Percentiles rank a stretch among this genome's conserved stretches.
phyloP scores from a whole-genome alignment of 1,139 yeast species.

The Candida labiduridarum region DNA sequence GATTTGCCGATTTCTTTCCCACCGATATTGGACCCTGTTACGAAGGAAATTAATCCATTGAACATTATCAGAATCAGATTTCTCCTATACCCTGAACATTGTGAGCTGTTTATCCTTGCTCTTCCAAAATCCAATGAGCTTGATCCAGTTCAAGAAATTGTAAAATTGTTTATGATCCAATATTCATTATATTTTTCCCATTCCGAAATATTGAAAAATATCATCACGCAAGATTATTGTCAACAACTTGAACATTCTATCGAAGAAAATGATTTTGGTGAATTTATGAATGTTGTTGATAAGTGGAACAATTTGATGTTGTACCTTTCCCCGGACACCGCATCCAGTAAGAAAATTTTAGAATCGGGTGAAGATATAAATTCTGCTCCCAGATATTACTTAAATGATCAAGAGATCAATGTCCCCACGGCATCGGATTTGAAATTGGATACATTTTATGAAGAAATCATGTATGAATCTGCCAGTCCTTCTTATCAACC shows the following conservation, averaged over 20 bases:
- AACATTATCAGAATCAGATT: slow-evolving; percentile 41
- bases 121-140: slow-evolving; percentile 57
- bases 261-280: slow-evolving; percentile 34
- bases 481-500: slow-evolving; percentile 16
- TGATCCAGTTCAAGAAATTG: slow-evolving; percentile 75
- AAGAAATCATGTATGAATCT: slow-evolving; percentile 24
- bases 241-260: slow-evolving; percentile 32
- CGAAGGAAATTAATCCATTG: slow-evolving; percentile 26
- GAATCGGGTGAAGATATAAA: slow-evolving; percentile 31
- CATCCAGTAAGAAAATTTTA: slow-evolving; percentile 12
- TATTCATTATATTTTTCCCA: slow-evolving; percentile 44
- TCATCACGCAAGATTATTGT: slow-evolving; percentile 39
- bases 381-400: slow-evolving; percentile 29
- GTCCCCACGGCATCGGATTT: slow-evolving; percentile 24
- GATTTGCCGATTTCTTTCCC: slow-evolving; percentile 44
- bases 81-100: slow-evolving; percentile 44
- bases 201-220: slow-evolving; percentile 36
- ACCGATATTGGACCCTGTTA: slow-evolving; percentile 24
- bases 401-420: slow-evolving; percentile 20
- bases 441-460: slow-evolving; percentile 26
- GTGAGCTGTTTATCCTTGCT: slow-evolving; percentile 43
- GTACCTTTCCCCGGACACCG: slow-evolving; percentile 33
- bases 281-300: slow-evolving; percentile 41
- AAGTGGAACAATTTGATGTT: slow-evolving; percentile 47
- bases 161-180: slow-evolving; percentile 49